Evolutionary conservation across 2,329 filamentous ascomycete species (phyloP).

Genomic region (Pestalotiopsis sp.): DNA sequence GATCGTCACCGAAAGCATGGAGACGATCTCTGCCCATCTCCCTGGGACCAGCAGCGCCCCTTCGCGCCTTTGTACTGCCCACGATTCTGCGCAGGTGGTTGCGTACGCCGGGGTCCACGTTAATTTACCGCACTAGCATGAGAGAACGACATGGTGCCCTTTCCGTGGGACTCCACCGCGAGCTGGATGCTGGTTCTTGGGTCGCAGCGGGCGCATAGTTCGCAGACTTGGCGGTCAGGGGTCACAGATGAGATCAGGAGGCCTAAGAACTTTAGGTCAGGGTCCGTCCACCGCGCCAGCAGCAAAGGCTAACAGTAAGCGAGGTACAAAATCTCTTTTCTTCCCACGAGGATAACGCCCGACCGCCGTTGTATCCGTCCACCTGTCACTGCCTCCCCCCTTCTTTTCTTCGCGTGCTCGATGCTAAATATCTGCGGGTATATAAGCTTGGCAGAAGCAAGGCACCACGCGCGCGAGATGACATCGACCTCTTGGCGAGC

Average conservation of each 20-base stretch:
- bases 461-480: background rate
- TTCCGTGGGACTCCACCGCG: background rate
- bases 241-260: background rate
- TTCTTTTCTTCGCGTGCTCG: background rate
- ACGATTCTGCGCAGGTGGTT: background rate
- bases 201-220: background rate
- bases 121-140: background rate
- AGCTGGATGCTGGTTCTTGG: background rate
- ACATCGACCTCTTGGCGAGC: background rate
- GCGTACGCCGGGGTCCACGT: background rate
- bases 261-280: background rate
- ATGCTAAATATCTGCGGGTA: background rate
- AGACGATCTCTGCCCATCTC: background rate
- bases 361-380: background rate
- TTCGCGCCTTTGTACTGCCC: background rate
- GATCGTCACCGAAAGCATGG: background rate
- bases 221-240: background rate
- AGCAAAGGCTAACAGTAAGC: background rate
- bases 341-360: background rate
- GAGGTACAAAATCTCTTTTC: background rate
- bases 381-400: background rate
- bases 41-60: background rate
- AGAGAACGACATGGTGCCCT: background rate
- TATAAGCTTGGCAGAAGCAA: background rate
- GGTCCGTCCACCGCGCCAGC: background rate